Evolutionary conservation across 2,329 filamentous ascomycete genomes (phyloP), one percentile per base, ranked within the genome.

Genomic region (Aureobasidium uvarum): DNA sequence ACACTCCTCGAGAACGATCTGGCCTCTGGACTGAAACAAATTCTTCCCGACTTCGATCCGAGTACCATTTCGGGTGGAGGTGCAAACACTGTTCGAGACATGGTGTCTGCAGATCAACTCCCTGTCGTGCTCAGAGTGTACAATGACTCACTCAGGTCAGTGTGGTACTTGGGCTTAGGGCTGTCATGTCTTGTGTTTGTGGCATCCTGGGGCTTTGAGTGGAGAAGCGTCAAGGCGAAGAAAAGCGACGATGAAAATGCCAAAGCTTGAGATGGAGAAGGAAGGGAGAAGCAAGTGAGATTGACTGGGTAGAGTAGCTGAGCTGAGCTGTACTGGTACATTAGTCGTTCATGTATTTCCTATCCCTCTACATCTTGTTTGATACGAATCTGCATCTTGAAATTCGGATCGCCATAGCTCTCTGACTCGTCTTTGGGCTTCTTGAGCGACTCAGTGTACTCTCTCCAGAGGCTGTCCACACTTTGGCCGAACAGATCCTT

Each of bases 391-490:
- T 54, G 46, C 60, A 63, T 63, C 60, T 59, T 39, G 23, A 62
- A 58, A 20, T 67, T 64, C 18, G 67, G 67, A n/a, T 66, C 64
- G 31, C 70, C 67, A 46, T 69, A 67, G 13, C 50, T 56, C 58
- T 72, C 67, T 39, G 28, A 33, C 8, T 45, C 36, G 10, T 45
- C 28, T 25, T 63, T 54, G 25, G 31, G 45, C 54, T 73, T 71
- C 69, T 80, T 78, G 68, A 86, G 72, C 69, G 77, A 78, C 68
- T 76, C 72, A 33, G 79, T 81, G 77, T 97, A 97, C 67, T 91
- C 87, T 23, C 81, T 78, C 89, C 91, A 97, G 36, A 97, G 78
- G 68, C 88, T 80, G 51, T 84, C 80, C 0, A 96, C 86, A 0
- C 83, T 81, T 48, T 81, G 75, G 0, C 89, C 90, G 70, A 91